These are phyloP conservation scores for Nigrospora oryzae DNA, from an alignment of 2,329 filamentous ascomycete genomes.

Conservation along the genomic window DNA sequence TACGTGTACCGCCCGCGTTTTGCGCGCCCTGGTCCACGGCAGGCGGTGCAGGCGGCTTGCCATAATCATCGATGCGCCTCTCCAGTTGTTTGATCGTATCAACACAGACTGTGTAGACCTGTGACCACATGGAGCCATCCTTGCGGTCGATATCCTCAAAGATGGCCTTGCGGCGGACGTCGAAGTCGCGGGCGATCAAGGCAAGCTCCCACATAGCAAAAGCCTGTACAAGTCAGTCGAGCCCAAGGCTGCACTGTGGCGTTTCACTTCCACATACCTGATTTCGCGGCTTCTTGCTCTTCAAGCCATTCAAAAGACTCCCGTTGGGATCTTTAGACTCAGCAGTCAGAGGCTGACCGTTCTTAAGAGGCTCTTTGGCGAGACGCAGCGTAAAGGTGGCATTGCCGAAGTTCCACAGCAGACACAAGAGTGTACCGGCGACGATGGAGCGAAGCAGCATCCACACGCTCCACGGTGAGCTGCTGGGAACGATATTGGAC, in stretches of 20 bases:
- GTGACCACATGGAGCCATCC: slow-evolving; percentile 73
- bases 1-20: slow-evolving; percentile 21
- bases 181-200: slow-evolving; percentile 67
- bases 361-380: slow-evolving; percentile 73
- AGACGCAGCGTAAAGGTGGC: slow-evolving; percentile 73
- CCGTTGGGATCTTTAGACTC: slow-evolving; percentile 89
- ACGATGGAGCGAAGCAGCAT: slow-evolving; percentile 47
- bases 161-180: slow-evolving; percentile 69
- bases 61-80: slow-evolving; percentile 55
- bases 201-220: slow-evolving; percentile 91
- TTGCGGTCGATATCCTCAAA: slow-evolving; percentile 82
- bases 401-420: slow-evolving; percentile 73
- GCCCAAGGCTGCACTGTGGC: too few relatives aligned
- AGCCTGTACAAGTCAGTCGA: slow-evolving; percentile 30
- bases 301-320: slow-evolving; percentile 75
- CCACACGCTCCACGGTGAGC: slow-evolving; percentile 47
- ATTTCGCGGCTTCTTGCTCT: slow-evolving; percentile 73
- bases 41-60: slow-evolving; percentile 32
- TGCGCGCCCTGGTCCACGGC: slow-evolving; percentile 15
- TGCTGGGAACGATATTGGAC: slow-evolving; percentile 53
- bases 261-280: slow-evolving; percentile 32
- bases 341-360: slow-evolving; percentile 71
- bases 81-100: slow-evolving; percentile 61
- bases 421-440: slow-evolving; percentile 58
- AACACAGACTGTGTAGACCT: slow-evolving; percentile 64